Evolutionary conservation across 2,329 filamentous ascomycete genomes (phyloP), one percentile per base, ranked within the genome.

Genomic region (Sporothrix sp.): DNA sequence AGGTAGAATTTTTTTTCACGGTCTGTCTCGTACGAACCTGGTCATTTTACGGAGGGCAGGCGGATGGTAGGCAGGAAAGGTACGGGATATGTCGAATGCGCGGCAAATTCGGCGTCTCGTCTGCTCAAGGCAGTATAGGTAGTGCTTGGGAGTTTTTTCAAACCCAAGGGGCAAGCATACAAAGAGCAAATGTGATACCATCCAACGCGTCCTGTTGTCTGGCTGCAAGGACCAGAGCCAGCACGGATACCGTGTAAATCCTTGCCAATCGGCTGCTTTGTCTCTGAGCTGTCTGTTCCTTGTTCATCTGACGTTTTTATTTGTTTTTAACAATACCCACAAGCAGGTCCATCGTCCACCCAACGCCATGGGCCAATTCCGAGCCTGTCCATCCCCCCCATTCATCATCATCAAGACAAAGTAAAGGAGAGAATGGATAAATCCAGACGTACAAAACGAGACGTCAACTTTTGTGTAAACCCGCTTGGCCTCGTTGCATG

Each of bases 61-160:
- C n/a, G n/a, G n/a, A n/a, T n/a, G n/a, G n/a, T n/a, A n/a, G n/a
- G n/a, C 30, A 11, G 9, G 43, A 16, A 30, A 27, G 9, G 30
- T 20, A 23, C 20, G 32, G n/a, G 43, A 13, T 20, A 16, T 45
- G 16, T 20, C 23, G 14, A 37, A n/a, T 20, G 30, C 32, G 20
- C 14, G 32, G 44, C 44, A 33, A 37, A 28, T 28, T 47, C 33
- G 32, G 44, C 33, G 32, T 47, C 32, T 28, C 44, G n/a, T 21
- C 16, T 28, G 14, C 25, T 25, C 16, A 43, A 3, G 18, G 23
- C 27, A 20, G n/a, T n/a, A 21, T 21, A 7, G 21, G 5, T 16
- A 16, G 10, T 37, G 21, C 30, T 7, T 7, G 23, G 32, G 11
- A 14, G n/a, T n/a, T n/a, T n/a, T n/a, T n/a, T n/a, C n/a, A n/a